Evolutionary conservation across 495 filamentous ascomycete species (phyloP), one percentile per base, ranked within the genome.

Genomic region (Tuber microsphaerosporum): DNA sequence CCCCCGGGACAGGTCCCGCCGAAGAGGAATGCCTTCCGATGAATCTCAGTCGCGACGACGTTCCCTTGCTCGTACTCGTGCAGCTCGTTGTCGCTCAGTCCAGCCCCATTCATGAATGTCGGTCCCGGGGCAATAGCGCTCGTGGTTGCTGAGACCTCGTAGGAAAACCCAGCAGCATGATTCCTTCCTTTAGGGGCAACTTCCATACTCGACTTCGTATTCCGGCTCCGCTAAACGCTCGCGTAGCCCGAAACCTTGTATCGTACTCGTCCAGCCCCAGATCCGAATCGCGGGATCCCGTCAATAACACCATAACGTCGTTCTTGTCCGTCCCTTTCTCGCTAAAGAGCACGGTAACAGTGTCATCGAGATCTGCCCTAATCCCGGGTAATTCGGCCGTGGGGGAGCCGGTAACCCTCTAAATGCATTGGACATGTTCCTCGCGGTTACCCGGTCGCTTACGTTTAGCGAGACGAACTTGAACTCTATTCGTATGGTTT

Each of bases 51-150:
- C 3, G 76, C 75, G 10, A 79, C 70, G 7, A 79, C 72, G 2
- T 78, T 68, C 6, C 77, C 76, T 31, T 79, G 77, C 56, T 79
- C 77, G 46, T 79, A 79, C 46, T 79, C 77, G 34, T 43, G 72
- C 44, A 79, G 69, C 4, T 65, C 76, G 0, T 72, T 37, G 20
- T 78, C 73, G 1, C 70, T 73, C 31, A 41, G 72, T 0, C 69
- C 31, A n/a, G 72, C 70, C 2, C 76, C 77, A 12, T 51, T 79
- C 76, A 79, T 79, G 22, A 79, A 79, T 0, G 77, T 75, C 37
- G 72, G 71, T 0, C 69, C 69, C 16, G 77, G 76, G 5, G 77
- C 77, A n/a, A 79, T 71, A 0, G 45, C 72, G 26, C 72, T 75
- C 9, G 72, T 61, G 5, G 77, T 79, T 2, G 72, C 45, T 4